Percentiles rank a stretch among this genome's conserved stretches.
Conservation (phyloP, 2,329 filamentous ascomycete species). For the Cercospora sp. region DNA sequence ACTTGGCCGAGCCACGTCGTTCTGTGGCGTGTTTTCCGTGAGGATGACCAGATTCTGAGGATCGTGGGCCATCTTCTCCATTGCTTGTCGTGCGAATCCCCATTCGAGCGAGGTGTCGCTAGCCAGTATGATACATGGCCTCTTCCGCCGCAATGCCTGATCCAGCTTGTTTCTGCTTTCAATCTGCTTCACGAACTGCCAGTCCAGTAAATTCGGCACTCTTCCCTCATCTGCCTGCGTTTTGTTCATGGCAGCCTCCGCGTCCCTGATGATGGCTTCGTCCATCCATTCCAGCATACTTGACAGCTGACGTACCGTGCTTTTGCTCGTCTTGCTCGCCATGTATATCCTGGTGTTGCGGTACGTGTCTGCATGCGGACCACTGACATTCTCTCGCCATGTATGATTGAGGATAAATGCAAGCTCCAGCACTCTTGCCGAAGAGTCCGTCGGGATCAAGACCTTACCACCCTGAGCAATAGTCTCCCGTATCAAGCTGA, state of each 20-base stretch:
- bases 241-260: constrained; percentile 46
- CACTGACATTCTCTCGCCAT: constrained; percentile 63
- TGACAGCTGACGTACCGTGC: constrained; percentile 84
- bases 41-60: constrained; percentile 81
- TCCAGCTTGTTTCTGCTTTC: constrained; percentile 80
- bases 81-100: constrained; percentile 84
- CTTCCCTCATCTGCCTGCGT: constrained; percentile 47
- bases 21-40: constrained; percentile 67
- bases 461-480: constrained; percentile 84
- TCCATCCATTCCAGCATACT: constrained; percentile 99
- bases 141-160: constrained; percentile 59
- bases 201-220: constrained; percentile 77
- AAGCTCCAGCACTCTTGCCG: constrained; percentile 87
- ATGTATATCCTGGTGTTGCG: constrained; percentile 67
- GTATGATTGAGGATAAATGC: constrained; percentile 90
- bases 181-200: constrained; percentile 78
- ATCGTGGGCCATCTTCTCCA: constrained; percentile 73
- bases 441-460: constrained; percentile 90
- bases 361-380: constrained; percentile 47
- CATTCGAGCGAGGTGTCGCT: constrained; percentile 89
- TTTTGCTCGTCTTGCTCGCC: constrained; percentile 80
- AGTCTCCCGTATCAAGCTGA: constrained; percentile 78
- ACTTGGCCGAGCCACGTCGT: constrained; percentile 48
- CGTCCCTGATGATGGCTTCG: constrained; percentile 84
- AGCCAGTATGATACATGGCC: constrained; percentile 77